Evolutionary conservation across 1,139 yeast genomes (phyloP), one percentile per base, ranked within the genome.

Genomic region (Geotrichum aggregatum): DNA sequence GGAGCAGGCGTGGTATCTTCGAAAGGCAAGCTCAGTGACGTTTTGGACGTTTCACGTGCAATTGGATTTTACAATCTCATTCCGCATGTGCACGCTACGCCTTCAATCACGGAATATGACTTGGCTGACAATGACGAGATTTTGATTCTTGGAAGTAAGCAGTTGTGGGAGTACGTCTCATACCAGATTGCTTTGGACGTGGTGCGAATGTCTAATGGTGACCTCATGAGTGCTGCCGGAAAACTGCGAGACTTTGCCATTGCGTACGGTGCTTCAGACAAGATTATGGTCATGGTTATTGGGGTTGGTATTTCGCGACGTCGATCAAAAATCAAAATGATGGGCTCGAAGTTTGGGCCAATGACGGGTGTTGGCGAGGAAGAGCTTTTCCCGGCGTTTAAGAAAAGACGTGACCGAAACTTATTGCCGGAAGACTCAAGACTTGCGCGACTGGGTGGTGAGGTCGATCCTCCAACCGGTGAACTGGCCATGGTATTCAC

Each of bases 401-500:
- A 79, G 66, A 79, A 83, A 61, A 71, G 73, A 28, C 75, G 76
- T 46, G 86, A 76, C 66, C 76, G 76, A 64, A 74, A 64, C 59
- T 76, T 73, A 2, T 66, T 73, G 47, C 78, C 84, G 0, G 95
- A 88, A 48, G 98, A 91, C 67, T 79, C 95, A 0, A 78, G 83
- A 4, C 74, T 91, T 60, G 82, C 96, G 61, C 78, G 95, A 63
- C 73, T 89, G 52, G 96, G 91, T 54, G 91, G 87, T 47, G 98
- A 92, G 66, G 92, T 92, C 55, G 84, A 86, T 14, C 97, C 99
- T 1, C 99, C 99, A 1, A 83, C 85, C 6, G 98, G 98, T 1
- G 89, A 87, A 52, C 75, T 92, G 52, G 97, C 98, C 0, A 84
- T 92, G 78, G 97, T 91, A 1, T 92, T 94, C 68, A 92, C 99